Percentiles rank a stretch among this genome's conserved stretches.
Evolutionary conservation across 305 asterid genomes (phyloP).

Genomic region (Petunia hybrid): DNA sequence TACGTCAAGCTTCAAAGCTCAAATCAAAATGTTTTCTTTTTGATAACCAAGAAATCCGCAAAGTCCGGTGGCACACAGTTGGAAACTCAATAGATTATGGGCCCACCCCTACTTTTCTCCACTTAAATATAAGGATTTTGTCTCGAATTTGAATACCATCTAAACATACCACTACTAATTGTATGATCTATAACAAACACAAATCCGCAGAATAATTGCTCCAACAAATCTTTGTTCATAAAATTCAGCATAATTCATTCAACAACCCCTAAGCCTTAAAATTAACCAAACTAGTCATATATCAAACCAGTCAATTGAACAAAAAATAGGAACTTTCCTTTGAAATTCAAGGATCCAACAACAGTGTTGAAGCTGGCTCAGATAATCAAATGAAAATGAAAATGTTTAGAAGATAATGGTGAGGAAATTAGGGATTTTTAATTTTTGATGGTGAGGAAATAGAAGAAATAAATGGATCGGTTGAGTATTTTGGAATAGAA

Average conservation of each 20-base stretch:
- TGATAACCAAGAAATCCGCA: too few relatives aligned
- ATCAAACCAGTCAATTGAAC: neutral
- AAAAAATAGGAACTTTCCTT: neutral
- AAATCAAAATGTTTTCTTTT: too few relatives aligned
- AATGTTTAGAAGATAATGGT: too few relatives aligned
- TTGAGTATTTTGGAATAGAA: neutral
- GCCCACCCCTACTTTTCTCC: too few relatives aligned
- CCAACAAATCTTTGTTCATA: neutral
- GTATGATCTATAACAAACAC: too few relatives aligned
- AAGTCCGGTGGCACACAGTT: too few relatives aligned
- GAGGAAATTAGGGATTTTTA: neutral
- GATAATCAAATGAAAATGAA: neutral
- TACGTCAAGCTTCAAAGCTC: too few relatives aligned
- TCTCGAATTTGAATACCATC: slow-evolving; percentile 13
- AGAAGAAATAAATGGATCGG: neutral
- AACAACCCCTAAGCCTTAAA: neutral
- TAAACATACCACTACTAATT: too few relatives aligned
- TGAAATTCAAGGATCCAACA: neutral
- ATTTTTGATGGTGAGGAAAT: slow-evolving; percentile 7
- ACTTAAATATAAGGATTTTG: neutral
- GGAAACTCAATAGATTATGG: too few relatives aligned
- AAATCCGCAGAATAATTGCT: too few relatives aligned
- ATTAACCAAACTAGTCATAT: neutral
- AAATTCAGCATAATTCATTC: slow-evolving; percentile 11
- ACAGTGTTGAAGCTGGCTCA: neutral